Evolutionary conservation across 257 asterid genomes (phyloP).

Genomic region (Primulina eburnea): DNA sequence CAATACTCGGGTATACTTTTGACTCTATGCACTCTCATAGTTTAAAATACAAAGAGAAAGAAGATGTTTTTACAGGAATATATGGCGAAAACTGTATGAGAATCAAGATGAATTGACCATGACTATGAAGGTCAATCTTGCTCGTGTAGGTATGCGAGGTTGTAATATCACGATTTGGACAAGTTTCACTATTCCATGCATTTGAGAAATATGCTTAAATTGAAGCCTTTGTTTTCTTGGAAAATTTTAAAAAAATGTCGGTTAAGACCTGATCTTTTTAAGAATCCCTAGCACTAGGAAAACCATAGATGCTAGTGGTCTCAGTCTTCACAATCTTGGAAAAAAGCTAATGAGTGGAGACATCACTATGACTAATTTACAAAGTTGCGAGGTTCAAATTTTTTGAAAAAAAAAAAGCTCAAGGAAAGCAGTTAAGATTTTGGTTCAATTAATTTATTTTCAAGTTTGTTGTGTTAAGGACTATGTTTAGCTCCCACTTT

Average conservation of each 20-base stretch:
- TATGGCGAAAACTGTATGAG: background rate
- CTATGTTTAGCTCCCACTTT: too few species aligned
- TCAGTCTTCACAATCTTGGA: background rate
- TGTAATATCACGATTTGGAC: conserved; percentile 11
- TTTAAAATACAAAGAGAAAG: conserved; percentile 1
- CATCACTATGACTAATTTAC: background rate
- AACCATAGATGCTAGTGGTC: background rate
- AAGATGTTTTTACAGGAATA: background rate
- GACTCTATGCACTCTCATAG: background rate
- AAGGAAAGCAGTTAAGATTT: background rate
- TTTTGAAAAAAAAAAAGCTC: background rate
- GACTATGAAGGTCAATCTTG: conserved; percentile 6
- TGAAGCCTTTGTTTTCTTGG: background rate
- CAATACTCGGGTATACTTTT: background rate
- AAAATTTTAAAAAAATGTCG: too few species aligned
- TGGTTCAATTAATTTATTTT: background rate
- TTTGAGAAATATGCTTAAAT: background rate
- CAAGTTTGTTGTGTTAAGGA: background rate
- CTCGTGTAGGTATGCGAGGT: conserved; percentile 8
- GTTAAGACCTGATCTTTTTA: background rate
- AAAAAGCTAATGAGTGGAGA: background rate
- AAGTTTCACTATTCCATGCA: background rate
- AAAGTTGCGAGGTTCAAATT: background rate
- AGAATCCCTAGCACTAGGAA: background rate
- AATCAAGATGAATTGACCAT: conserved; percentile 10